Conservation (phyloP, 495 filamentous ascomycete species). For the Penicillium paxilli region DNA sequence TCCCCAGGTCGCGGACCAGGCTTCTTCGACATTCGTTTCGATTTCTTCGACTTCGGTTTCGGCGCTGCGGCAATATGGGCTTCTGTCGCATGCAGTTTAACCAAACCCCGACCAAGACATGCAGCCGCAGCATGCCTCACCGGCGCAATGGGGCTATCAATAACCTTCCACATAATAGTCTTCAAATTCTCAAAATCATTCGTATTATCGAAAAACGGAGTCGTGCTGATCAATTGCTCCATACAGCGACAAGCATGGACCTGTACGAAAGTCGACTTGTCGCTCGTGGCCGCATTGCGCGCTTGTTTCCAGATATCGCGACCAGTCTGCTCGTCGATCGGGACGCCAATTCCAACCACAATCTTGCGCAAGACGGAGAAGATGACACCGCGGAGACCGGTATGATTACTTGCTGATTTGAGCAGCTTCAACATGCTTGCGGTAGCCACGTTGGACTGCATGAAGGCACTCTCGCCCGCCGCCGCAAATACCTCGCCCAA, state of each 20-base stretch:
- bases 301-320: conserved; percentile 94
- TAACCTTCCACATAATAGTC: conserved; percentile 74
- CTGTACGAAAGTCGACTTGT: conserved; percentile 83
- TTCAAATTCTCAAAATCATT: conserved; percentile 88
- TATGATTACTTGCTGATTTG: conserved; percentile 77
- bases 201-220: conserved; percentile 83
- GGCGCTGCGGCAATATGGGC: conserved; percentile 53
- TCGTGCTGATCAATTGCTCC: conserved; percentile 67
- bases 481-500: conserved; percentile 84
- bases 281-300: conserved; percentile 69
- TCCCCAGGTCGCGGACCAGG: conserved; percentile 65
- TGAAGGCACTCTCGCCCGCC: conserved; percentile 91
- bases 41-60: conserved; percentile 70
- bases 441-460: conserved; percentile 72
- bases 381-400: conserved; percentile 79
- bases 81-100: conserved; percentile 74
- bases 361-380: conserved; percentile 79
- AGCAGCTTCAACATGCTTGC: conserved; percentile 72
- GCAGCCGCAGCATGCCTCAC: conserved; percentile 87
- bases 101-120: conserved; percentile 73
- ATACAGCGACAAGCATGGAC: conserved; percentile 78
- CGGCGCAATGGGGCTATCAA: conserved; percentile 71
- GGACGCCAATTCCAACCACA: conserved; percentile 65
- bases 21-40: conserved; percentile 71
- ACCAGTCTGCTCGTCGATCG: conserved; percentile 80